Base-by-base conservation (phyloP, 2,329 filamentous ascomycete genomes). In the Colletotrichum spinosum region DNA sequence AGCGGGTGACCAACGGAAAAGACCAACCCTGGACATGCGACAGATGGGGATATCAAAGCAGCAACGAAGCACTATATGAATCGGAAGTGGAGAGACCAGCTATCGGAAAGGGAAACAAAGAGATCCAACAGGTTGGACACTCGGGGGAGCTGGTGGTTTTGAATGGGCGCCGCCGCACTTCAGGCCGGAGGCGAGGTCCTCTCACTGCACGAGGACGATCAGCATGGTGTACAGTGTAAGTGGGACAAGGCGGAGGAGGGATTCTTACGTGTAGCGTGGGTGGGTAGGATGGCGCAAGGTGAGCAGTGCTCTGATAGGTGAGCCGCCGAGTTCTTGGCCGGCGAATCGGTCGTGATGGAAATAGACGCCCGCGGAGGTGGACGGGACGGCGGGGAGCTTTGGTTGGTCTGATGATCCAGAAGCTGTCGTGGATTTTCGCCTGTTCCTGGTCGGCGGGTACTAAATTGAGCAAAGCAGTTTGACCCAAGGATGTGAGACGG, bases 51-150 rank as follows among this genome's bases (percentile, higher is more conserved):
- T 70, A 67, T 66, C 72, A 72, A 69, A 74, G 72, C 67, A 77
- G 72, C 71, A 78, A 74, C 69, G 72, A 77, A 78, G 72, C 72
- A 75, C 70, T 69, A 76, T 72, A 71, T 69, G 72, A 75, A 76
- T 75, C 69, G 76, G 72, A 76, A 74, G 75, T 70, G 76, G 73
- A 79, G 83, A 88, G 84, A 78, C 85, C 85, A 87, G 85, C 85
- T 87, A 80, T 80, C 81, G 80, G 81, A 74, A 76, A 76, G 73
- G 69, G 78, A 72, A 77, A 81, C 74, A 76, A n/a, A 72, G 73
- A 70, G 73, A 69, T 72, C 70, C 72, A 71, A 70, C 70, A 73
- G 72, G 69, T 70, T 72, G 73, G 73, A 70, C 69, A 70, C 70
- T 68, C 77, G 78, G 80, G 82, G 80, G 76, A 74, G 75, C 73